Percentiles rank a stretch among this genome's conserved stretches.
Conservation (phyloP, 805 yeast genomes). For the Lipomyces sp. region DNA sequence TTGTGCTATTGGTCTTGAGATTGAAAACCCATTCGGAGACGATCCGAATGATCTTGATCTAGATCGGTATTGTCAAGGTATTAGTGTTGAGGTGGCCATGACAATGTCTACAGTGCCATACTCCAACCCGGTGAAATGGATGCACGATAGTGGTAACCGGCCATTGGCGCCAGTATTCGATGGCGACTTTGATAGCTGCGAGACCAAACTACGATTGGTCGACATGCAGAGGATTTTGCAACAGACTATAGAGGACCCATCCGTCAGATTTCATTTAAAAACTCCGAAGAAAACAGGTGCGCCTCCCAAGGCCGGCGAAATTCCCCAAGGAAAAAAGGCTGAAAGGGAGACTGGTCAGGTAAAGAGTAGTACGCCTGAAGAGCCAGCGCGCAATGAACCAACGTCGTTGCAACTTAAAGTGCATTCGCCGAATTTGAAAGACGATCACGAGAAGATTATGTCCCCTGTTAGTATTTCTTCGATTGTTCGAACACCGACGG, state of each 20-base stretch:
- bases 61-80: conserved; percentile 25
- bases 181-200: conserved; percentile 14
- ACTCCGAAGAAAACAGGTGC: neutral
- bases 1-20: conserved; percentile 28
- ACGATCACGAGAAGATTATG: too few species aligned
- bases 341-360: too few species aligned
- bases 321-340: too few species aligned
- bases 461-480: too few species aligned
- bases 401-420: too few species aligned
- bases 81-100: conserved; percentile 27
- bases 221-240: conserved; percentile 21
- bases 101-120: conserved; percentile 23
- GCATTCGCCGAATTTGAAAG: too few species aligned
- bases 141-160: conserved; percentile 13
- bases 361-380: too few species aligned
- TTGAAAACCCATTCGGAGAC: conserved; percentile 29
- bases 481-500: neutral
- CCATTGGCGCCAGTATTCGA: conserved; percentile 26
- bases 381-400: too few species aligned
- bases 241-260: conserved; percentile 26
- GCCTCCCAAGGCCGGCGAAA: conserved; percentile 1
- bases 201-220: conserved; percentile 7
- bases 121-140: conserved; percentile 19
- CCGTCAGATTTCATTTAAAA: conserved; percentile 11
- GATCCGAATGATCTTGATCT: conserved; percentile 29